phyloP scores from a whole-genome alignment of 2,329 filamentous ascomycete species.

The Epicoccum sorghinum region DNA sequence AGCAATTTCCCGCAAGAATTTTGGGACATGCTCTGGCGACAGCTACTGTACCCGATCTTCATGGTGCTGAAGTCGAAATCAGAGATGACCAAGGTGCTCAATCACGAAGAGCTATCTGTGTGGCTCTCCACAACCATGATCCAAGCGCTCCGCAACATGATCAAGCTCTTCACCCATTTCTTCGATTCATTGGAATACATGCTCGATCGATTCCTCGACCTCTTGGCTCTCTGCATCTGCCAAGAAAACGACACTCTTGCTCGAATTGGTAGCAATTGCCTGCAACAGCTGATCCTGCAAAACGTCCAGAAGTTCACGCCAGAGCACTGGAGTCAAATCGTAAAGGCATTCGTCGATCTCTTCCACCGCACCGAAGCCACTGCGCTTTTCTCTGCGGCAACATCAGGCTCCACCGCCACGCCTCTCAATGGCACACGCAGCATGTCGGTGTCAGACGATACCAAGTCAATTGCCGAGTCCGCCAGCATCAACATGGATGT shows the following conservation, averaged over 20 bases:
- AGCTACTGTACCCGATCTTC: conserved; percentile 97
- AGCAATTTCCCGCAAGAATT: conserved; percentile 92
- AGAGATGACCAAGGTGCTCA: conserved; percentile 93
- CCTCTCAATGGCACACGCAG: conserved; percentile 56
- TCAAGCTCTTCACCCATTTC: conserved; percentile 97
- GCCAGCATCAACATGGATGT: conserved; percentile 44
- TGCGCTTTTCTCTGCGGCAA: conserved; percentile 88
- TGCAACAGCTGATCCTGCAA: conserved; percentile 94
- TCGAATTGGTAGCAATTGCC: conserved; percentile 94
- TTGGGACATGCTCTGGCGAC: conserved; percentile 98
- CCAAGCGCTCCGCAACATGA: conserved; percentile 96
- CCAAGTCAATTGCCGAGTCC: conserved; percentile 46
- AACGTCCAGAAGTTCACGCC: conserved; percentile 91
- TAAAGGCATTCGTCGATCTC: conserved; percentile 92
- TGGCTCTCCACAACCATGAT: conserved; percentile 99
- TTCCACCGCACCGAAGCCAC: conserved; percentile 95
- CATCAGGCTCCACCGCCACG: conserved; percentile 53
- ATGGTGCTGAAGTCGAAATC: conserved; percentile 96
- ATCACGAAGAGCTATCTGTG: conserved; percentile 95
- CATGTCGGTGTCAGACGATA: conserved; percentile 51
- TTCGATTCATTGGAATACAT: conserved; percentile 96
- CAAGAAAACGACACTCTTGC: conserved; percentile 99
- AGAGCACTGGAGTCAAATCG: conserved; percentile 92
- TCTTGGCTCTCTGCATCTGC: conserved; percentile 94
- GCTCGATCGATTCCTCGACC: conserved; percentile 94